A percentile compares a stretch with the other conserved stretches of the same genome.
Evolutionary conservation across 2,329 filamentous ascomycete genomes (phyloP).

Genomic region (Hymenoscyphus salicellus): DNA sequence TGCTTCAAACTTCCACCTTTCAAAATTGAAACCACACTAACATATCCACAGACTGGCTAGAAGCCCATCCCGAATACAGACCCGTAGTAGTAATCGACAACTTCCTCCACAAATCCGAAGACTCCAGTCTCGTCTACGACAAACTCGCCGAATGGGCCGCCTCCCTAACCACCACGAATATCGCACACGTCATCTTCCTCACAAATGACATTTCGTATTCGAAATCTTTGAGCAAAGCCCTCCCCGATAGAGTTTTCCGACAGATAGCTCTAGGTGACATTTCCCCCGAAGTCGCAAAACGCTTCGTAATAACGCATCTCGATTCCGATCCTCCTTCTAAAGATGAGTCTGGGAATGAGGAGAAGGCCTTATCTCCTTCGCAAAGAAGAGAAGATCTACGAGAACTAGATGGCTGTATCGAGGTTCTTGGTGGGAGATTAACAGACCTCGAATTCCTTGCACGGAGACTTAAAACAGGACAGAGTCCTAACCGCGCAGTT

Average conservation of each 20-base stretch:
- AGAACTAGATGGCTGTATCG: slow-evolving; percentile 79
- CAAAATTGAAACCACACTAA: neutral
- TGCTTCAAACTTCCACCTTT: no score
- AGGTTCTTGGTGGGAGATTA: slow-evolving; percentile 81
- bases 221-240: slow-evolving; percentile 79
- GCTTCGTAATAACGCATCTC: slow-evolving; percentile 83
- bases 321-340: slow-evolving; percentile 41
- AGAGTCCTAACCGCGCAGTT: slow-evolving; percentile 76
- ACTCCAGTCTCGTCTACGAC: slow-evolving; percentile 65
- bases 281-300: slow-evolving; percentile 79
- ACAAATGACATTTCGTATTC: slow-evolving; percentile 86
- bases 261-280: slow-evolving; percentile 84
- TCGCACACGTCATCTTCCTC: slow-evolving; percentile 92
- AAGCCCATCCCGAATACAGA: slow-evolving; percentile 79
- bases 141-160: slow-evolving; percentile 90
- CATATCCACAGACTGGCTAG: slow-evolving; percentile 62
- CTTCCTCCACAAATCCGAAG: slow-evolving; percentile 76
- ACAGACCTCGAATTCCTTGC: slow-evolving; percentile 93
- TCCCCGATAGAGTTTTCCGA: slow-evolving; percentile 88
- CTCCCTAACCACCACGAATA: slow-evolving; percentile 75
- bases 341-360: slow-evolving; percentile 32
- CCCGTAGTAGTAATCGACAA: slow-evolving; percentile 89
- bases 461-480: slow-evolving; percentile 82
- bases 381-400: slow-evolving; percentile 49
- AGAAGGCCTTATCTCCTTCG: slow-evolving; percentile 30